Evolutionary conservation across 2,329 filamentous ascomycete species (phyloP).

Genomic region (Colletotrichum simmondsii): DNA sequence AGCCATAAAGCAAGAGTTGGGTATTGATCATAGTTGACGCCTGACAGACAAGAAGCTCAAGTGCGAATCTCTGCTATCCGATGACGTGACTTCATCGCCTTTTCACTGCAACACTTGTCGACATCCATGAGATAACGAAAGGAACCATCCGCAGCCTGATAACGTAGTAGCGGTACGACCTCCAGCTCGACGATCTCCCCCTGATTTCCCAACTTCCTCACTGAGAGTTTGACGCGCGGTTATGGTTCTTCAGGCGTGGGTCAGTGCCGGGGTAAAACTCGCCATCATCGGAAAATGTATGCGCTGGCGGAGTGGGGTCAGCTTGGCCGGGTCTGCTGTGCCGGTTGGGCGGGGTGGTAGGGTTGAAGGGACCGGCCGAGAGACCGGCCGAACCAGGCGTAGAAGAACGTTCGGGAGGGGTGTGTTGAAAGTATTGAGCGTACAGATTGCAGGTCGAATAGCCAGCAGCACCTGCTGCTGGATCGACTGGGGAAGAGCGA

Average conservation of each 20-base stretch:
- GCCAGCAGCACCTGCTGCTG: neutral
- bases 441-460: neutral
- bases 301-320: constrained; percentile 13
- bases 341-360: constrained; percentile 12
- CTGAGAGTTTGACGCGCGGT: neutral
- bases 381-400: neutral
- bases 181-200: neutral
- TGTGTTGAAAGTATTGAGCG: no score
- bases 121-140: neutral
- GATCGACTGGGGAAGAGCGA: neutral
- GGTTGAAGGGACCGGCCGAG: neutral
- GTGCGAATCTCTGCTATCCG: neutral
- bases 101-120: neutral
- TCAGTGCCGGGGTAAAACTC: constrained; percentile 18
- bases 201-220: neutral
- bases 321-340: neutral
- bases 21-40: neutral
- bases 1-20: neutral
- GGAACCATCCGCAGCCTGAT: neutral
- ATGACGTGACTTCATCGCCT: neutral
- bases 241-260: neutral
- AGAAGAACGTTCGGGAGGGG: neutral
- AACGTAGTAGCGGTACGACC: neutral
- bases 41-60: neutral
- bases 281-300: constrained; percentile 25